Conservation (phyloP, 1,284 basidiomycete species). For the Sporisorium sorghi region DNA sequence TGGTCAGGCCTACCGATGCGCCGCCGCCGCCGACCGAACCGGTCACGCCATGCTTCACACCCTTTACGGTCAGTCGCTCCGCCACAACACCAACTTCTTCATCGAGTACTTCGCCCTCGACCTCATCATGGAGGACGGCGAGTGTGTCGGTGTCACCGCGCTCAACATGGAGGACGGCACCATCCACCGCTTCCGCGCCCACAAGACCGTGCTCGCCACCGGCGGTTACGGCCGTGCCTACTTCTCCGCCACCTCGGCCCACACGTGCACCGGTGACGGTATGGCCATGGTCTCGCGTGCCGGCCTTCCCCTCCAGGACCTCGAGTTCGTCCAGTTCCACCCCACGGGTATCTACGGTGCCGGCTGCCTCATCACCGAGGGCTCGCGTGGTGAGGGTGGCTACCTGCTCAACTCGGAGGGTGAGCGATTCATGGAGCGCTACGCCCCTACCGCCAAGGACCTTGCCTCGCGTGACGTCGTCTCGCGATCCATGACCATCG, state of each 20-base stretch:
- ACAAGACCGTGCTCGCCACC: slow-evolving; percentile 98
- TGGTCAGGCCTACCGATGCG: slow-evolving; percentile 98
- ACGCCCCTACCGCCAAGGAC: slow-evolving; percentile 99
- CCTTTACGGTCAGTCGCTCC: slow-evolving; percentile 97
- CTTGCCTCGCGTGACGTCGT: slow-evolving; percentile 99
- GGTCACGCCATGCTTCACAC: slow-evolving; percentile 99
- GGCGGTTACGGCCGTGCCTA: slow-evolving; percentile 98
- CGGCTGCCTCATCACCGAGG: slow-evolving; percentile 98
- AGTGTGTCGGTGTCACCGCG: slow-evolving; percentile 98
- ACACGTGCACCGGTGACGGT: slow-evolving; percentile 98
- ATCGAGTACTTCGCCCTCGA: slow-evolving; percentile 98
- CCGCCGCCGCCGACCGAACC: slow-evolving; percentile 97
- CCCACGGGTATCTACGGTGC: slow-evolving; percentile 99
- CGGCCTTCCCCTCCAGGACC: slow-evolving; percentile 94
- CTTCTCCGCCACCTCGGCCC: slow-evolving; percentile 98
- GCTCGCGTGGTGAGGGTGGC: slow-evolving; percentile 98
- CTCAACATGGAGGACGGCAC: slow-evolving; percentile 99
- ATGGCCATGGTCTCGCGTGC: slow-evolving; percentile 98
- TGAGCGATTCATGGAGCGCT: slow-evolving; percentile 99
- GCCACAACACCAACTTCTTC: slow-evolving; percentile 99
- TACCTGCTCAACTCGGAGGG: slow-evolving; percentile 98
- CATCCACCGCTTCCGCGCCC: slow-evolving; percentile 95
- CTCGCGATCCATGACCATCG: slow-evolving; percentile 98
- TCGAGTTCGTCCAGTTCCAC: slow-evolving; percentile 99
- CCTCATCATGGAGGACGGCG: slow-evolving; percentile 97